Percentiles rank a stretch among this genome's conserved stretches.
phyloP scores from a whole-genome alignment of 2,329 filamentous ascomycete genomes.

The Ciborinia camelliae region DNA sequence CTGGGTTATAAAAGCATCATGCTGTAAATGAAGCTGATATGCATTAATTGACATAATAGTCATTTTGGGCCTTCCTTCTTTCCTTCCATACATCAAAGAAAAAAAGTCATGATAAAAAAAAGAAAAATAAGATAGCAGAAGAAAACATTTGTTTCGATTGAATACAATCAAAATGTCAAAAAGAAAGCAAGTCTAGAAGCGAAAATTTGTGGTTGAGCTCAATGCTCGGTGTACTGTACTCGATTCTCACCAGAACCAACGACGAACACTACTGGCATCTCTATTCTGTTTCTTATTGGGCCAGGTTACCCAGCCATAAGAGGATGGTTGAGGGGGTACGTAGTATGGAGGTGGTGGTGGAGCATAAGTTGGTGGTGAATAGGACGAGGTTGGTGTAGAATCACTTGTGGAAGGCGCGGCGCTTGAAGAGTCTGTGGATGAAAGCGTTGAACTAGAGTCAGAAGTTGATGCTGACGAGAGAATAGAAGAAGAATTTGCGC shows the following conservation, averaged over 20 bases:
- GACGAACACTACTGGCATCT: slow-evolving; percentile 1
- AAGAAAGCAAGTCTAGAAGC: slow-evolving; percentile 28
- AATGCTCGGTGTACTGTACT: slow-evolving; percentile 9
- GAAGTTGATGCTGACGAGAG: slow-evolving; percentile 8
- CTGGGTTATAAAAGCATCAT: background rate
- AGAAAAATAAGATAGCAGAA: slow-evolving; percentile 7
- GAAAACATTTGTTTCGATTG: slow-evolving; percentile 13
- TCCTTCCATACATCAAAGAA: slow-evolving; percentile 11
- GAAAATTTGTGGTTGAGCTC: slow-evolving; percentile 21
- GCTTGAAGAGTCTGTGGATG: slow-evolving; percentile 3
- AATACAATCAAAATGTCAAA: slow-evolving; percentile 22
- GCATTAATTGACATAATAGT: slow-evolving; percentile 13
- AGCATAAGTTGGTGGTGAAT: slow-evolving; percentile 12
- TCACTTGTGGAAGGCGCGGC: slow-evolving; percentile 1
- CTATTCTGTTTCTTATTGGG: slow-evolving; percentile 4
- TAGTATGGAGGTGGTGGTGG: slow-evolving; percentile 20
- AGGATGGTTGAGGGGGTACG: slow-evolving; percentile 10
- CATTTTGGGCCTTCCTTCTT: background rate
- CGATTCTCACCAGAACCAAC: slow-evolving; percentile 20
- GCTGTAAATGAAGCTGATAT: slow-evolving; percentile 8
- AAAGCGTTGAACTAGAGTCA: background rate
- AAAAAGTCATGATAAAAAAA: background rate
- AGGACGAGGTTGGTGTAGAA: background rate
- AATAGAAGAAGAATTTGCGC: slow-evolving; percentile 10
- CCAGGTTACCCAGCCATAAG: slow-evolving; percentile 12